Conservation (phyloP, 495 filamentous ascomycete genomes). For the Talaromyces stipitatus region DNA sequence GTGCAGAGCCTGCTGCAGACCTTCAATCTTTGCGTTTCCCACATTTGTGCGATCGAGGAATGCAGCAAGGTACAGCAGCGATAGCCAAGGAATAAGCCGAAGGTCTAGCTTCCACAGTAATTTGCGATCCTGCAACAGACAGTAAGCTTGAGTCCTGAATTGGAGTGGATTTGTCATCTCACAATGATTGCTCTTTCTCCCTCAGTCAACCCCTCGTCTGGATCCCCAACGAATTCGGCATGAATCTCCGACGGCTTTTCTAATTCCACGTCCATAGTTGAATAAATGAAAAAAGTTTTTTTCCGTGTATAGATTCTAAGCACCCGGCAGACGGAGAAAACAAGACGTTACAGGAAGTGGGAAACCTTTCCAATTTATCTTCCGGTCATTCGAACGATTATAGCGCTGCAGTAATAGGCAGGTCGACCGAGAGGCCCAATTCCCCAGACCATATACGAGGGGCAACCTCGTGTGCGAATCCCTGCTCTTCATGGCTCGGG, state of each 20-base stretch:
- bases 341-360: not conserved
- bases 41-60: constrained; percentile 84
- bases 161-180: constrained; percentile 15
- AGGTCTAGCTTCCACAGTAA: constrained; percentile 66
- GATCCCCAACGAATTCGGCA: constrained; percentile 40
- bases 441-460: no score
- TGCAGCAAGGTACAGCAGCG: constrained; percentile 74
- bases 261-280: not conserved
- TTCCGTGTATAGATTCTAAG: not conserved
- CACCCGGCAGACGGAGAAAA: no score
- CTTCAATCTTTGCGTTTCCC: constrained; percentile 82
- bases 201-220: constrained; percentile 58
- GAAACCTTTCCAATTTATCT: not conserved
- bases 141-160: not conserved
- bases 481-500: not conserved
- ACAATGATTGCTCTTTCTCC: constrained; percentile 64
- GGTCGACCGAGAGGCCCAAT: no score
- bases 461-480: not conserved
- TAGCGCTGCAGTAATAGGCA: not conserved
- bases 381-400: no score
- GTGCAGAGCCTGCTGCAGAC: constrained; percentile 53
- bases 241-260: not conserved
- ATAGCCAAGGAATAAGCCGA: constrained; percentile 72
- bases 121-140: constrained; percentile 46
- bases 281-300: not conserved